phyloP scores from a whole-genome alignment of 371 early-diverging fungal species.

The Smittium mucronatum region DNA sequence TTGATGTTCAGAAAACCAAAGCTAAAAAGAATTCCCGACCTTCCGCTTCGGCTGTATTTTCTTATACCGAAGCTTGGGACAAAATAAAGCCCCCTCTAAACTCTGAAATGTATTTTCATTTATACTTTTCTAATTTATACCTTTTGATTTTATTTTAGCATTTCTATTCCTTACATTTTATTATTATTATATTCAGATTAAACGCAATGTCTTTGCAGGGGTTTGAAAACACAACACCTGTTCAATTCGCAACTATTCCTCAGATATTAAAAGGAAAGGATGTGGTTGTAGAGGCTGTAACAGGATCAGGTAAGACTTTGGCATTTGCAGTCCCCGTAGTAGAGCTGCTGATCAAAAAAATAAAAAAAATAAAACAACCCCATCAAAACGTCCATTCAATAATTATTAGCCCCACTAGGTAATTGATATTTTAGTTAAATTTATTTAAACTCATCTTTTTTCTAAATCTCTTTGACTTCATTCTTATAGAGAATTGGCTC shows the following conservation, averaged over 20 bases:
- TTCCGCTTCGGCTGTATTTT: slow-evolving; percentile 3
- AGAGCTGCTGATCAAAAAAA: slow-evolving; percentile 57
- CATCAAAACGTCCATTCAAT: slow-evolving; percentile 75
- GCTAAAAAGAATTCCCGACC: slow-evolving; percentile 1
- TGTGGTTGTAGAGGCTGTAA: slow-evolving; percentile 97
- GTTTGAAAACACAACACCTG: slow-evolving; percentile 67
- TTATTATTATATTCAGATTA: slow-evolving; percentile 1
- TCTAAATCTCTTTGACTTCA: not conserved
- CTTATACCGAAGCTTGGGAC: slow-evolving; percentile 10
- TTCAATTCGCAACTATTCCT: slow-evolving; percentile 82
- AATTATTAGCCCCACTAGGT: slow-evolving; percentile 79
- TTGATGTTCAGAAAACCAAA: too few species aligned
- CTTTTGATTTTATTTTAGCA: not conserved
- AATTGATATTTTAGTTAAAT: not conserved
- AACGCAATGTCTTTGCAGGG: slow-evolving; percentile 20
- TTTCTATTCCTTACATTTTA: not conserved
- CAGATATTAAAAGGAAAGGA: slow-evolving; percentile 84
- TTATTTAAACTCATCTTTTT: not conserved
- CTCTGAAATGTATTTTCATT: slow-evolving; percentile 1
- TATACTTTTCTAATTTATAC: not conserved
- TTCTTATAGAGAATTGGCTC: slow-evolving; percentile 69
- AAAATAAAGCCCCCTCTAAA: slow-evolving; percentile 6
- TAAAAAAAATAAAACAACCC: slow-evolving; percentile 32
- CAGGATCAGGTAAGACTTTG: slow-evolving; percentile 99
- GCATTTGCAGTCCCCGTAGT: slow-evolving; percentile 94